Conservation (phyloP, 352 stramenopile species). For the Globisporangium orthogonon region DNA sequence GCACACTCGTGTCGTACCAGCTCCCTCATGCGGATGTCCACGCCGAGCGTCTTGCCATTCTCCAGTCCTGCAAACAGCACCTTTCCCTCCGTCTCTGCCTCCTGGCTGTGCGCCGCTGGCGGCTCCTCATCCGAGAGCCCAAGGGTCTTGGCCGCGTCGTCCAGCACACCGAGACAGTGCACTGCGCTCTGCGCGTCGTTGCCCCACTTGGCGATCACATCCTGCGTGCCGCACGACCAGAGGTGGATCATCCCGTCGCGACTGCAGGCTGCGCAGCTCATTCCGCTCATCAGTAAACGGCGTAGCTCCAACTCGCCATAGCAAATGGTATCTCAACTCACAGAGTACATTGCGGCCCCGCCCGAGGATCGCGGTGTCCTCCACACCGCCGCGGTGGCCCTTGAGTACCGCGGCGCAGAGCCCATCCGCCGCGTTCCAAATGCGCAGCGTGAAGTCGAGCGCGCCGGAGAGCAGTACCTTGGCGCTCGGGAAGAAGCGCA, state of each 20-base stretch:
- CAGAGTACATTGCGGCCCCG: constrained; percentile 66
- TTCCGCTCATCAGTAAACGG: no score
- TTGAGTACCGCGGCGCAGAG: constrained; percentile 52
- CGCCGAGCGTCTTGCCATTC: constrained; percentile 45
- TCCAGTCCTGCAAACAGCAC: constrained; percentile 60
- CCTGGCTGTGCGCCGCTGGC: constrained; percentile 13
- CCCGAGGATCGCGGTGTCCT: constrained; percentile 57
- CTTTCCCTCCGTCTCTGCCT: constrained; percentile 58
- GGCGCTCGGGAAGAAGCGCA: constrained; percentile 63
- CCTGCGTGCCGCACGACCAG: constrained; percentile 54
- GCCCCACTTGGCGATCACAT: constrained; percentile 51
- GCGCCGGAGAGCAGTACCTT: constrained; percentile 63
- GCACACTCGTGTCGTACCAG: constrained; percentile 16
- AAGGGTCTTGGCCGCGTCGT: constrained; percentile 16
- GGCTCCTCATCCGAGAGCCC: constrained; percentile 8
- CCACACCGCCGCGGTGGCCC: constrained; percentile 47
- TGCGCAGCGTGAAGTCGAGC: constrained; percentile 67
- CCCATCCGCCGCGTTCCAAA: constrained; percentile 47
- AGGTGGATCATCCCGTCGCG: constrained; percentile 58
- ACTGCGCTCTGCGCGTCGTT: constrained; percentile 48
- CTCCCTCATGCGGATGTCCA: constrained; percentile 45
- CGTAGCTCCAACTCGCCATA: no score
- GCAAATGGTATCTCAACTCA: constrained; percentile 17
- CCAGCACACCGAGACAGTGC: constrained; percentile 42
- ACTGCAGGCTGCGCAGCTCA: constrained; percentile 31